phyloP scores from a whole-genome alignment of 495 filamentous ascomycete species.

The Tuber magnatum region DNA sequence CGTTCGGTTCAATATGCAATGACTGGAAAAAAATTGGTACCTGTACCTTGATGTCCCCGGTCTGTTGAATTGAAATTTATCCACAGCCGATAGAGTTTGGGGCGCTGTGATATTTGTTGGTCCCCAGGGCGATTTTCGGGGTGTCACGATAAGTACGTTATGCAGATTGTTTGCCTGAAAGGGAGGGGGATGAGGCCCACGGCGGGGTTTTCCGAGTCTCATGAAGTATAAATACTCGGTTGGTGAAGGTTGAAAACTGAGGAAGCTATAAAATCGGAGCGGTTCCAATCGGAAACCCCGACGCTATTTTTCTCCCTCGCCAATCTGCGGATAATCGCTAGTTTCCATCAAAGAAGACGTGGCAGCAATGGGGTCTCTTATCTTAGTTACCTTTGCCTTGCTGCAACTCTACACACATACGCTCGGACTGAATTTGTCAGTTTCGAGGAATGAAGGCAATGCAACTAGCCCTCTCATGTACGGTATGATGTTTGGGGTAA shows the following conservation, averaged over 20 bases:
- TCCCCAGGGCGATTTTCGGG: background rate
- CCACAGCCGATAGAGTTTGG: background rate
- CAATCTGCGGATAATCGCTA: background rate
- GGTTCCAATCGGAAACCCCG: background rate
- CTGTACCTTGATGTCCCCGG: background rate
- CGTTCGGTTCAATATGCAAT: background rate
- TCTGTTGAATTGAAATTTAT: background rate
- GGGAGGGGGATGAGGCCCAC: background rate
- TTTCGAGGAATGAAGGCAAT: slow-evolving; percentile 47
- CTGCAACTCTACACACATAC: slow-evolving; percentile 7
- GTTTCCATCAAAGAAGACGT: background rate
- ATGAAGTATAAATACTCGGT: background rate
- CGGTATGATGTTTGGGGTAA: slow-evolving; percentile 55
- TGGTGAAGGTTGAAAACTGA: background rate
- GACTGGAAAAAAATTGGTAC: background rate
- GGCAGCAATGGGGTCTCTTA: background rate
- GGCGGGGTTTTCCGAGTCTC: background rate
- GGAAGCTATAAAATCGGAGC: background rate
- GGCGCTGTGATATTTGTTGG: no score
- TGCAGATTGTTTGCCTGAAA: background rate
- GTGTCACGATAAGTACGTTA: background rate
- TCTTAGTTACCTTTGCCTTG: background rate
- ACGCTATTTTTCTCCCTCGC: background rate
- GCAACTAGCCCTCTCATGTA: slow-evolving; percentile 48
- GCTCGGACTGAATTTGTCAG: slow-evolving; percentile 34